Base-by-base conservation (phyloP, 371 early-diverging fungal species). In the Mucor indicus region DNA sequence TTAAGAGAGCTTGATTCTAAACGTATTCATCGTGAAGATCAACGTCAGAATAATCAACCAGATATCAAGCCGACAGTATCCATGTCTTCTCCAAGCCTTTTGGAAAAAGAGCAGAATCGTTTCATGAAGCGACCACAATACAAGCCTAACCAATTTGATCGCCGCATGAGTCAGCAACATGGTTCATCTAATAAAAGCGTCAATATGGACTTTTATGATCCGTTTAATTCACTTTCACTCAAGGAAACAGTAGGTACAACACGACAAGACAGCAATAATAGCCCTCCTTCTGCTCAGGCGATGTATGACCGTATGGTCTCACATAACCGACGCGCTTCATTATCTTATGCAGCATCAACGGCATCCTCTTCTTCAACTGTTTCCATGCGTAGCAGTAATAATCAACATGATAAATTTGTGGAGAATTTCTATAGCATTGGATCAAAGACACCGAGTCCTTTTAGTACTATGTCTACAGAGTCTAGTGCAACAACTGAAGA, bases 181-280 rank as follows among this genome's bases (percentile, higher is more conserved):
- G 11, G 21, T 23, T 23, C 13, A 1, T 42, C 51, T n/a, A 15
- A 44, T 2, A 38, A 22, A 4, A 49, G 43, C 15, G 21, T 12
- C 9, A 32, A 22, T 22, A n/a, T 42, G 15, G 51, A 50, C 9
- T n/a, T 51, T 10, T 57, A 57, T 44, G 47, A 57, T 22, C 57
- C 57, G 7, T 57, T 57, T 12, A 46, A 57, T 38, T 57, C 57
- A 4, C 35, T 57, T 11, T 50, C 57, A 16, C 46, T 51, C 2
- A 53, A 53, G n/a, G 46, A 53, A 25, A 53, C 46, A 13, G 33
- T 30, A 12, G 30, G 16, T 8, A 25, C 35, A 4, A 9, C 35
- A 13, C 5, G 35, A 11, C 5, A n/a, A 33, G 15, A 25, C 19
- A 15, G 30, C 16, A 45, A 40, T 19, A 33, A 21, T 13, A n/a